Conservation (phyloP, 2,329 filamentous ascomycete genomes). For the Graphilbum ipis-grandicollis region DNA sequence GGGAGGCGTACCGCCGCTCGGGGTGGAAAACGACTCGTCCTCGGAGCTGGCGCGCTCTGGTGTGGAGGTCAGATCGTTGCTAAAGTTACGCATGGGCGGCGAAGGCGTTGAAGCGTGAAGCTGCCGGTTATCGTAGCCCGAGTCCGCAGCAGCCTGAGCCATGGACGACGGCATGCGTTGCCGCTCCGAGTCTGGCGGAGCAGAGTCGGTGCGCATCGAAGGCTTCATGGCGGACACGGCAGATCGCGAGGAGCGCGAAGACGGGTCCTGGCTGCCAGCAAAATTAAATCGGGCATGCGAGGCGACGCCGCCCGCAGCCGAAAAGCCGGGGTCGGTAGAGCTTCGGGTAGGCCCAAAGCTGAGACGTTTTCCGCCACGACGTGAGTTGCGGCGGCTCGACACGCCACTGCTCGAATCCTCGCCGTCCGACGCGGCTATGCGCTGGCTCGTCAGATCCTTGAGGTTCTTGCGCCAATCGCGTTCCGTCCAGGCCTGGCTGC, state of each 20-base stretch:
- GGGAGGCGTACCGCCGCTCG: constrained; percentile 17
- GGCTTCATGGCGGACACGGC: constrained; percentile 24
- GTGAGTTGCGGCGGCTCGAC: constrained; percentile 33
- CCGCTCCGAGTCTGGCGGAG: constrained; percentile 24
- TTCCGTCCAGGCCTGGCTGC: constrained; percentile 65
- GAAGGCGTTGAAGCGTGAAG: constrained; percentile 25
- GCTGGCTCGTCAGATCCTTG: constrained; percentile 70
- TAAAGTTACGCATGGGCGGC: constrained; percentile 19
- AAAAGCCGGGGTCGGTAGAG: not conserved
- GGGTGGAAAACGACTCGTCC: constrained; percentile 24
- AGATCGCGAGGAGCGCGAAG: constrained; percentile 34
- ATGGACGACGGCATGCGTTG: constrained; percentile 18
- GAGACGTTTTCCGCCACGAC: constrained; percentile 38
- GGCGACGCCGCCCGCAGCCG: not conserved
- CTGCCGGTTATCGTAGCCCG: constrained; percentile 25
- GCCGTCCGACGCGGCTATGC: constrained; percentile 47
- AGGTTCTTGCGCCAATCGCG: constrained; percentile 76
- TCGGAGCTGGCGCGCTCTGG: constrained; percentile 40
- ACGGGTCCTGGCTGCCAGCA: constrained; percentile 34
- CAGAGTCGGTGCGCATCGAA: constrained; percentile 29
- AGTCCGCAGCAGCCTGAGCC: constrained; percentile 11
- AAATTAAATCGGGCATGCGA: constrained; percentile 36
- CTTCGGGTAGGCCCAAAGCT: constrained; percentile 26
- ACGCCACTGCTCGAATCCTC: constrained; percentile 22
- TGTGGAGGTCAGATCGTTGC: constrained; percentile 25